phyloP scores from a whole-genome alignment of 768 basidiomycete species.

The Collybia mongolica region DNA sequence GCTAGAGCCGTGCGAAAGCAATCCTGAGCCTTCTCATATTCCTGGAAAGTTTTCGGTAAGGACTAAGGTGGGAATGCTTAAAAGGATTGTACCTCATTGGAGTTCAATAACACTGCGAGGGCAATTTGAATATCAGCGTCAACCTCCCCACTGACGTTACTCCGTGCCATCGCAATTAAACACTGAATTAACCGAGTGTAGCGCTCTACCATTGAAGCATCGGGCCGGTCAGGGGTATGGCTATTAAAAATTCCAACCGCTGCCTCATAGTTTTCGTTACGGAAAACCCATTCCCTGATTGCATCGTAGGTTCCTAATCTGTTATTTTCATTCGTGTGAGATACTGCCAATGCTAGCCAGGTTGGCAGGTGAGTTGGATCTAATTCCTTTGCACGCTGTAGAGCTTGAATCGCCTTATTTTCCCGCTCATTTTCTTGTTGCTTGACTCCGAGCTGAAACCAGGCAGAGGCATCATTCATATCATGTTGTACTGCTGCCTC shows the following conservation, averaged over 20 bases:
- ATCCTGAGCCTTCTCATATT: conserved; percentile 89
- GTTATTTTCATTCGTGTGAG: conserved; percentile 87
- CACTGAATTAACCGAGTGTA: conserved; percentile 65
- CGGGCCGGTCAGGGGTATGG: conserved; percentile 23
- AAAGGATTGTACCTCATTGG: conserved; percentile 68
- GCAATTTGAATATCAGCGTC: conserved; percentile 97
- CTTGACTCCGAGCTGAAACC: conserved; percentile 93
- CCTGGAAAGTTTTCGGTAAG: conserved; percentile 43
- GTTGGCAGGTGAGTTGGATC: conserved; percentile 74
- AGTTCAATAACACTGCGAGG: conserved; percentile 88
- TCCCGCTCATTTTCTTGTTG: conserved; percentile 99
- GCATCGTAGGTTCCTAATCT: conserved; percentile 72
- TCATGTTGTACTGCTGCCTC: conserved; percentile 88
- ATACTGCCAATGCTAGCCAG: conserved; percentile 90
- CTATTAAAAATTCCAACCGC: conserved; percentile 41
- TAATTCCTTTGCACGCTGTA: conserved; percentile 77
- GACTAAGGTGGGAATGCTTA: background rate
- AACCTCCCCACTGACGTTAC: conserved; percentile 53
- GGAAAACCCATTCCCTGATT: conserved; percentile 80
- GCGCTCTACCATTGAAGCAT: conserved; percentile 32
- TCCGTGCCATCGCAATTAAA: conserved; percentile 78
- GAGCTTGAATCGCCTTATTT: conserved; percentile 81
- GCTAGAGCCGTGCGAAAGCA: conserved; percentile 90
- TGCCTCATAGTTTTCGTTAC: conserved; percentile 54
- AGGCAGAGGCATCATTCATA: conserved; percentile 66